Percentiles rank a stretch among this genome's conserved stretches.
Evolutionary conservation across 1,139 yeast genomes (phyloP).

Genomic region (Pichiaceae sp.): DNA sequence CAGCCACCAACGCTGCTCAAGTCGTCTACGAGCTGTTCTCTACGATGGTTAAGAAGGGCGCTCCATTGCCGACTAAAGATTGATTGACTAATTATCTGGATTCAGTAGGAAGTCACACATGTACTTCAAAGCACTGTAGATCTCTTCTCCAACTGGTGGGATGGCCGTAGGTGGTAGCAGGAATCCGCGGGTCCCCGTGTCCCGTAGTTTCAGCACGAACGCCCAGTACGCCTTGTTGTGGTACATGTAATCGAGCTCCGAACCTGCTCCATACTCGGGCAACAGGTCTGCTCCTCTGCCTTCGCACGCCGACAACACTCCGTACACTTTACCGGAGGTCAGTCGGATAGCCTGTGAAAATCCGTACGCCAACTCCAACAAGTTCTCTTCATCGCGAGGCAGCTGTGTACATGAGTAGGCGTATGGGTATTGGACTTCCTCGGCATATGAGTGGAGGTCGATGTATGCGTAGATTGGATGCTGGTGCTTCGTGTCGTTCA

Average conservation of each 20-base stretch:
- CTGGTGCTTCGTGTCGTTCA: constrained; percentile 49
- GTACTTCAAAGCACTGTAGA: constrained; percentile 59
- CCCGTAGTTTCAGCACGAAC: constrained; percentile 72
- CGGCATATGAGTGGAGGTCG: constrained; percentile 80
- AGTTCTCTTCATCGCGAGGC: constrained; percentile 75
- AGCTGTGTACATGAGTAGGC: constrained; percentile 66
- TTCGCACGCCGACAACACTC: constrained; percentile 70
- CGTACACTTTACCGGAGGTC: constrained; percentile 53
- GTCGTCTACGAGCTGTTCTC: constrained; percentile 63
- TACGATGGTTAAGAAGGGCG: constrained; percentile 61
- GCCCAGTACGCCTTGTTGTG: constrained; percentile 80
- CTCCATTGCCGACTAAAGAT: constrained; percentile 10
- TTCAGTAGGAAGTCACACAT: constrained; percentile 56
- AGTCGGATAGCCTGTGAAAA: constrained; percentile 63
- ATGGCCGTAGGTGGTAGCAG: constrained; percentile 66
- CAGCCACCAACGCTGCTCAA: constrained; percentile 73
- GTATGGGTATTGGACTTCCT: constrained; percentile 75
- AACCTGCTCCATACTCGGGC: constrained; percentile 75
- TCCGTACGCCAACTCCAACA: constrained; percentile 76
- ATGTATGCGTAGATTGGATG: constrained; percentile 68
- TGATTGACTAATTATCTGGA: constrained; percentile 8
- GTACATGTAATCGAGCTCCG: constrained; percentile 78
- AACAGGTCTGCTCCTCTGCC: constrained; percentile 64
- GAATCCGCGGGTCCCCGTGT: constrained; percentile 79
- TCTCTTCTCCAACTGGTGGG: constrained; percentile 69